phyloP scores from a whole-genome alignment of 2,329 filamentous ascomycete genomes.

The Cryoendolithus antarcticus region DNA sequence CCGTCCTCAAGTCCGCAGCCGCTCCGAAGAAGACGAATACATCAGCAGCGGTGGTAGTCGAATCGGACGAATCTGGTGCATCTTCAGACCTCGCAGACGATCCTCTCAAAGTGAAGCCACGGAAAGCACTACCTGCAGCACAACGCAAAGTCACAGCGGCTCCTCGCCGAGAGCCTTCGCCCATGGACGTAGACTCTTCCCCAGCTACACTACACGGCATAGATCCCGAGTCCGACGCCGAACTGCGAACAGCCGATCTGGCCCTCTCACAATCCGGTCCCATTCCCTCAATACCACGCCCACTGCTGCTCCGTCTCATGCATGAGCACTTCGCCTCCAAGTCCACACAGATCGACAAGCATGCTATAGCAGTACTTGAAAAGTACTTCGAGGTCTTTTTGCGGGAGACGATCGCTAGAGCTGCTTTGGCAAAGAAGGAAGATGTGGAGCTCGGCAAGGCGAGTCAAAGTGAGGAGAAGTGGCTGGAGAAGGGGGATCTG shows the following conservation, averaged over 20 bases:
- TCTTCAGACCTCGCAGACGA: constrained; percentile 10
- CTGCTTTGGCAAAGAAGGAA: constrained; percentile 54
- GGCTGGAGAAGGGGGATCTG: constrained; percentile 68
- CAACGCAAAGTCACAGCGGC: neutral
- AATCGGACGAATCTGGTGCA: constrained; percentile 10
- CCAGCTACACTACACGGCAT: no score
- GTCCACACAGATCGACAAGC: constrained; percentile 59
- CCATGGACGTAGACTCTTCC: no score
- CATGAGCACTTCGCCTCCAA: constrained; percentile 66
- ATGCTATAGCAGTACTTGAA: constrained; percentile 63
- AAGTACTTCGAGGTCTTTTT: constrained; percentile 90
- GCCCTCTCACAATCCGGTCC: constrained; percentile 13
- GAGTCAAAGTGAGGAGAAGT: constrained; percentile 13
- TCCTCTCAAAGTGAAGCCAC: constrained; percentile 10
- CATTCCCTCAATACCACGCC: constrained; percentile 48
- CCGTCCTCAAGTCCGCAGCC: no score
- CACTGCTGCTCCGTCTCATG: constrained; percentile 63
- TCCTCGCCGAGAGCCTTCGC: no score
- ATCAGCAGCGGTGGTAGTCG: neutral
- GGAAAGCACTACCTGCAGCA: neutral
- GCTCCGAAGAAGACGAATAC: neutral
- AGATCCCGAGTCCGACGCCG: neutral
- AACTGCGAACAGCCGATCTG: neutral
- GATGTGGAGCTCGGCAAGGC: constrained; percentile 22
- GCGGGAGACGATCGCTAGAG: constrained; percentile 71